Evolutionary conservation across 1,139 yeast genomes (phyloP), one percentile per base, ranked within the genome.

Genomic region (Wickerhamomyces sp.): DNA sequence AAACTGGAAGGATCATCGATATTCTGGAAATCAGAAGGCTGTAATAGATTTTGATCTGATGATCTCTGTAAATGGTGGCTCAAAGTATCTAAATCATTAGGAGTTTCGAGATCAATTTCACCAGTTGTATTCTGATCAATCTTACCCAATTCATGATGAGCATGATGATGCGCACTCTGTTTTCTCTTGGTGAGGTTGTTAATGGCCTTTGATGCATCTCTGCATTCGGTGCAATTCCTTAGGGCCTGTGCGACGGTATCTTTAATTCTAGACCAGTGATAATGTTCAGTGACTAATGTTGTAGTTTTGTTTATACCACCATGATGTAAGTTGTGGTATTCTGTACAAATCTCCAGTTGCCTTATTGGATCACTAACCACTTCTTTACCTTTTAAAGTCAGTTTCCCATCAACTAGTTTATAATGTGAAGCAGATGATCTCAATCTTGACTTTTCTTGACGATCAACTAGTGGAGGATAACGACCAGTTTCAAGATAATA

Each of bases 271-370:
- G 89, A 76, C 97, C 97, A 92, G 59, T 88, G 95, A 54, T 83
- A 92, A 49, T 76, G 75, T 47, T 85, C 94, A 1, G 94, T 76
- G 17, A 92, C 78, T 28, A 74, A 66, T 0, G 92, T 68, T 0
- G 97, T 89, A 1, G 95, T 82, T 54, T 82, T 85, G 61, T 92
- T 92, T 45, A 92, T 88, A n/a, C 97, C 97, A 6, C 83, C 84
- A 57, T 89, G 97, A 40, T 74, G 74, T 15, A 75, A 65, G 48
- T 72, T 57, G 58, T 90, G 97, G 14, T 77, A 63, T 36, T 78
- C 82, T n/a, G 78, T 71, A 34, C 92, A 87, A 27, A 90, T 80
- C 46, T 78, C 81, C 36, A 83, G 59, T 63, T 90, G 97, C 40
- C 79, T 74, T 2, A 71, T 77, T 0, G 86, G 83, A 46, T 85